Evolutionary conservation across 176 grass and related monocot genomes (phyloP).

Genomic region (Cenchrus purpureus): DNA sequence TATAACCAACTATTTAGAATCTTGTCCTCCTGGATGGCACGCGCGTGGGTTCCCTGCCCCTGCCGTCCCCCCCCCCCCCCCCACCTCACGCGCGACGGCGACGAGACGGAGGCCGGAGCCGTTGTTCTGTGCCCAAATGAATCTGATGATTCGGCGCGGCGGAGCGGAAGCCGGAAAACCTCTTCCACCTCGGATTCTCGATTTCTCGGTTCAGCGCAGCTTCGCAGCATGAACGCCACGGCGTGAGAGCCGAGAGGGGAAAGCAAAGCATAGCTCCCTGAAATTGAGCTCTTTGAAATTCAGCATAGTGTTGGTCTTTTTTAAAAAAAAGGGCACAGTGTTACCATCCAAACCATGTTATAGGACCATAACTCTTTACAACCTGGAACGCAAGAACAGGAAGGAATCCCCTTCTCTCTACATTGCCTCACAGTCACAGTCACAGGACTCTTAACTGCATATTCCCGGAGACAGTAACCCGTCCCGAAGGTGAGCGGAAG

Average conservation of each 20-base stretch:
- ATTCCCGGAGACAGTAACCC: background rate
- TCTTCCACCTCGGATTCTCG: too few species aligned
- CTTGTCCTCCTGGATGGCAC: too few species aligned
- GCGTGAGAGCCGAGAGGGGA: background rate
- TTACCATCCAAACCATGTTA: background rate
- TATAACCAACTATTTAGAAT: too few species aligned
- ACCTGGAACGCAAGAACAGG: background rate
- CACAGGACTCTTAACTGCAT: background rate
- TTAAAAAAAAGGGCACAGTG: too few species aligned
- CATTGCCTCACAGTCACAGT: background rate
- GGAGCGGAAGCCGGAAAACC: background rate
- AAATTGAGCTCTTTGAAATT: background rate
- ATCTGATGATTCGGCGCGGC: background rate
- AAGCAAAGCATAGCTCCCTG: too few species aligned
- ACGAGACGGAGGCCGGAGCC: too few species aligned
- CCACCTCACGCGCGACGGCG: too few species aligned
- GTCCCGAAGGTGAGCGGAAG: background rate
- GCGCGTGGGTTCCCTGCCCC: too few species aligned
- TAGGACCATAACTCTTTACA: background rate
- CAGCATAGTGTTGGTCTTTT: background rate
- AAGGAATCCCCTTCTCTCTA: background rate
- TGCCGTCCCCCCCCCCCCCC: too few species aligned
- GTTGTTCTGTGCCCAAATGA: background rate
- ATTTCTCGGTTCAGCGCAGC: background rate
- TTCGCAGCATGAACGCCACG: background rate